phyloP scores from a whole-genome alignment of 192 early-diverging fungal genomes.

The Rhizoclosmatium sp. region DNA sequence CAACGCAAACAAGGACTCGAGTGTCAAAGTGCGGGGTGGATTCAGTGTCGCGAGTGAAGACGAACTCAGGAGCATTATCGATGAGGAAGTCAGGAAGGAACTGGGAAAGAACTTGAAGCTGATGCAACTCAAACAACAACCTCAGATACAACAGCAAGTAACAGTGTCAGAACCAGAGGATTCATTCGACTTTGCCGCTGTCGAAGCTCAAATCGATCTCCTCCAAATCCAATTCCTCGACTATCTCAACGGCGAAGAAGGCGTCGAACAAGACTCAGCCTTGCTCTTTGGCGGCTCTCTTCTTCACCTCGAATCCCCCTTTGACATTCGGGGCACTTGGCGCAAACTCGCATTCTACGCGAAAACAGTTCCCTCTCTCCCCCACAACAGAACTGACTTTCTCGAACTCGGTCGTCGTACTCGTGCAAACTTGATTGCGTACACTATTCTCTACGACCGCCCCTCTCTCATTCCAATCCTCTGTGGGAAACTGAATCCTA shows the following conservation, averaged over 20 bases:
- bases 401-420: slow-evolving; percentile 25
- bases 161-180: too few relatives aligned
- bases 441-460: slow-evolving; percentile 22
- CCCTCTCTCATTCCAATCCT: neutral
- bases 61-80: too few relatives aligned
- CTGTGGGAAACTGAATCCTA: neutral
- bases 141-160: too few relatives aligned
- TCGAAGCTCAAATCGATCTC: slow-evolving; percentile 17
- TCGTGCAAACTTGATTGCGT: slow-evolving; percentile 8
- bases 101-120: too few relatives aligned
- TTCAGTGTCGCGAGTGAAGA: too few relatives aligned
- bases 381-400: slow-evolving; percentile 38
- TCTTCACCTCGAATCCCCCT: neutral
- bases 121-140: too few relatives aligned
- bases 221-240: slow-evolving; percentile 22
- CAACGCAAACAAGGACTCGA: too few relatives aligned
- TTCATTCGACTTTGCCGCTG: too few relatives aligned
- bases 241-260: slow-evolving; percentile 34
- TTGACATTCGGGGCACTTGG: neutral
- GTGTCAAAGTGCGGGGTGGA: too few relatives aligned
- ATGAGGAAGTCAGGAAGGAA: too few relatives aligned
- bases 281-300: slow-evolving; percentile 28
- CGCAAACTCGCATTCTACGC: neutral
- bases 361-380: neutral
- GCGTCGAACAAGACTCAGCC: neutral